These are phyloP conservation scores for Leishmania major DNA, from an alignment of 208 protist species.

Conservation along the genomic window DNA sequence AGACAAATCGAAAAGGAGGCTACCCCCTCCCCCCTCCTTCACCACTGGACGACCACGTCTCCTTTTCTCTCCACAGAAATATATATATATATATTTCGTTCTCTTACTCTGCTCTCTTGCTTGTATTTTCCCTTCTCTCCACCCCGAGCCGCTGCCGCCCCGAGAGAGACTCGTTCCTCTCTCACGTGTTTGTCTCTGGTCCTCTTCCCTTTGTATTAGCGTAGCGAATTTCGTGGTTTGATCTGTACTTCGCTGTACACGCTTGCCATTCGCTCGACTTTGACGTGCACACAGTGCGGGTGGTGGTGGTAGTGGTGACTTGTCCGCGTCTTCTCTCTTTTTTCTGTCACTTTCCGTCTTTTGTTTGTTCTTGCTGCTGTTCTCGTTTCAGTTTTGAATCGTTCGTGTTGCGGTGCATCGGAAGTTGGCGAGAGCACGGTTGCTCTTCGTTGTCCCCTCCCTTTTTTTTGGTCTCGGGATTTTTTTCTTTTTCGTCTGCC, in stretches of 20 bases:
- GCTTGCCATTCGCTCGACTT: background rate
- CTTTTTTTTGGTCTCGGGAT: background rate
- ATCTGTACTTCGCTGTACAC: background rate
- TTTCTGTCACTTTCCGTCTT: background rate
- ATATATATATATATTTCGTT: background rate
- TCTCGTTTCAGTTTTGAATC: background rate
- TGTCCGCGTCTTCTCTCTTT: background rate
- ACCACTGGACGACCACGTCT: background rate
- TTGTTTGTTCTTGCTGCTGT: background rate
- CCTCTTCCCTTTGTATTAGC: constrained; percentile 4
- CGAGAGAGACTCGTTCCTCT: background rate
- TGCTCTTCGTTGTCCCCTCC: background rate
- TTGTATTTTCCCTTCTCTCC: background rate
- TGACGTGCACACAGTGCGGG: background rate
- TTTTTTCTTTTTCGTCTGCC: constrained; percentile 6
- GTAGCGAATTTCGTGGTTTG: background rate
- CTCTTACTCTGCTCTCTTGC: background rate
- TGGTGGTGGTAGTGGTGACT: background rate
- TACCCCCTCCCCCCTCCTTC: background rate
- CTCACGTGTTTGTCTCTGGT: constrained; percentile 5
- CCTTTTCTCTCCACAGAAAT: background rate
- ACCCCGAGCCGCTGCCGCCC: background rate
- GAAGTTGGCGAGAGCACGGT: background rate
- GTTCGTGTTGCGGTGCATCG: background rate
- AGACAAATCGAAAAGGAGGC: background rate